Base-by-base conservation (phyloP, 352 stramenopile genomes). In the Pythium scleroteichum region DNA sequence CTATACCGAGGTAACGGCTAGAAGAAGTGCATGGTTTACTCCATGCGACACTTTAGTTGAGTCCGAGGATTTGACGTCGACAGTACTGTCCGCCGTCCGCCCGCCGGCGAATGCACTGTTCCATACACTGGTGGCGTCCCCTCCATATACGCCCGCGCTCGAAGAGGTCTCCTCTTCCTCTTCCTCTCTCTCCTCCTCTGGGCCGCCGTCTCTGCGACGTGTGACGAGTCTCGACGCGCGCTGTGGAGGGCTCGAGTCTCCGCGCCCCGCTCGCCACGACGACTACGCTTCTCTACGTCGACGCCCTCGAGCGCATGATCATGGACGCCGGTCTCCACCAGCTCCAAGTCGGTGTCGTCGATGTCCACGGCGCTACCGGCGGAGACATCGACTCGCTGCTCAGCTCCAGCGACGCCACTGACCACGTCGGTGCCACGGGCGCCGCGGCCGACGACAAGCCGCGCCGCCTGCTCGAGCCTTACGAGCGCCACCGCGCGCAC, bases 381-480 rank as follows among this genome's bases (percentile, higher is more conserved):
- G 77, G 70, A 12, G 82, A 87, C 69, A 84, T 91, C 52, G 82
- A 91, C 59, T 89, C 78, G 54, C 71, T 91, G 48, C 70, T 91
- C 52, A 82, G 72, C 24, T 80, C 45, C 45, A 48, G 50, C 42
- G 66, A 73, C 53, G 17, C 67, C 46, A 16, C 42, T 32, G 51
- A 61, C 51, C 42, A 61, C 59, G 59, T 60, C 5, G 47, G 35
- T 39, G 29, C 27, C 24, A n/a, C n/a, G 7, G n/a, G 38, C 23
- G 22, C 59, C 47, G 38, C 40, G 50, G 41, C 49, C 33, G 38
- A 44, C n/a, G 59, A 32, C 22, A 59, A 53, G 20, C 23, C 41
- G 47, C 78, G 74, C 6, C 78, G 78, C 4, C 58, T 86, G 46
- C 62, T 72, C 39, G 82, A 92, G 68, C 82, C 82, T 16, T 92